A percentile compares a stretch with the other conserved stretches of the same genome.
These are phyloP conservation scores for Penicillium sp. DNA, from an alignment of 2,329 filamentous ascomycete genomes.

Conservation along the genomic window DNA sequence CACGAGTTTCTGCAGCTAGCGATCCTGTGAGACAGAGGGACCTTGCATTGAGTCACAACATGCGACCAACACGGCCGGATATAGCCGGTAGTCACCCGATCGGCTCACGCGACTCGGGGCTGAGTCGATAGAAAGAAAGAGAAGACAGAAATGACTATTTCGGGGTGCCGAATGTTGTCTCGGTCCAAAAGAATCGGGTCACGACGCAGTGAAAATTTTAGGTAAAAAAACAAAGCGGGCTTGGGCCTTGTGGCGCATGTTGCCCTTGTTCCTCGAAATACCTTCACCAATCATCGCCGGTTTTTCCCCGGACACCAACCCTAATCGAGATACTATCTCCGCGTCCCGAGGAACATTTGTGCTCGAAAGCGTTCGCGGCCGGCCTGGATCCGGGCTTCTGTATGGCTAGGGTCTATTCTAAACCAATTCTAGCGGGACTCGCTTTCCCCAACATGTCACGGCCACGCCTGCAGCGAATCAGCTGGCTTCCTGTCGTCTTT, in stretches of 20 bases:
- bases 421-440: background rate
- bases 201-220: background rate
- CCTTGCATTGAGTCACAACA: background rate
- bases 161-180: constrained; percentile 4
- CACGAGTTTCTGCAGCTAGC: background rate
- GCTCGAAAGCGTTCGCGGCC: constrained; percentile 6
- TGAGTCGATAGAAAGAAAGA: background rate
- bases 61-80: background rate
- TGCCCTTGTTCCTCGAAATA: background rate
- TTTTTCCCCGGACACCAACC: background rate
- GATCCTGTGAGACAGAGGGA: background rate
- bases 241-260: constrained; percentile 9
- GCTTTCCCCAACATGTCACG: background rate
- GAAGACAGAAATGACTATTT: background rate
- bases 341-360: constrained; percentile 11
- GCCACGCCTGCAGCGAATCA: background rate
- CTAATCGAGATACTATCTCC: constrained; percentile 13
- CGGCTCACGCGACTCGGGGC: constrained; percentile 13
- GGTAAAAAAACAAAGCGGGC: background rate
- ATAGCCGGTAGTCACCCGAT: constrained; percentile 12
- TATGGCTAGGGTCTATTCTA: constrained; percentile 22
- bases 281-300: constrained; percentile 3
- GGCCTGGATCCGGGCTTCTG: constrained; percentile 30
- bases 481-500: background rate
- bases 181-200: constrained; percentile 1